Percentiles rank a stretch among this genome's conserved stretches.
These are phyloP conservation scores for Ustulina deusta DNA, from an alignment of 2,329 filamentous ascomycete species.

Conservation along the genomic window DNA sequence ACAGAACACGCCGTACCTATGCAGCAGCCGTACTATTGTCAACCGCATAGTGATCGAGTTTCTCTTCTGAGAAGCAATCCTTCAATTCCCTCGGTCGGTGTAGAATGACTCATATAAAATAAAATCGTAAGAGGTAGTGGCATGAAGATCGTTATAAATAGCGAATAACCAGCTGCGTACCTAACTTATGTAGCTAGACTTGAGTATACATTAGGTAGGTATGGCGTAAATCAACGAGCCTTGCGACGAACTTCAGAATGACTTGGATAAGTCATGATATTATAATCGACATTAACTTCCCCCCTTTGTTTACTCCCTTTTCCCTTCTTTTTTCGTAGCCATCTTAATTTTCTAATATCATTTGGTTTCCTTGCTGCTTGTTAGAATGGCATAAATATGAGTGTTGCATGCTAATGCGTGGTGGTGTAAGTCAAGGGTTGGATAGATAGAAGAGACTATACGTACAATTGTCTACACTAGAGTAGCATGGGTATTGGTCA, in stretches of 20 bases:
- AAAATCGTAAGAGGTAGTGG: neutral
- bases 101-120: conserved; percentile 9
- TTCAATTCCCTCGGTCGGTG: neutral
- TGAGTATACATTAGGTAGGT: neutral
- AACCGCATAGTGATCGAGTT: conserved; percentile 10
- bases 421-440: neutral
- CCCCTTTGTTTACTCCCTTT: too few species aligned
- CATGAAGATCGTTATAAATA: neutral
- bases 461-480: neutral
- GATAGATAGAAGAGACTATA: neutral
- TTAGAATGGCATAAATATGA: neutral
- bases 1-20: neutral
- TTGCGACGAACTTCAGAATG: neutral
- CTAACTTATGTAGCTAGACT: too few species aligned
- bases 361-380: neutral
- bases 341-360: neutral
- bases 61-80: conserved; percentile 3
- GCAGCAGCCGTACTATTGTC: neutral
- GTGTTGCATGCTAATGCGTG: neutral
- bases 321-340: too few species aligned
- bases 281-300: neutral
- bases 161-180: too few species aligned
- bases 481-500: conserved; percentile 2
- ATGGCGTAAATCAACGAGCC: neutral
- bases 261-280: neutral